Base-by-base conservation (phyloP, 352 stramenopile genomes). In the Thalassiosira tumida region DNA sequence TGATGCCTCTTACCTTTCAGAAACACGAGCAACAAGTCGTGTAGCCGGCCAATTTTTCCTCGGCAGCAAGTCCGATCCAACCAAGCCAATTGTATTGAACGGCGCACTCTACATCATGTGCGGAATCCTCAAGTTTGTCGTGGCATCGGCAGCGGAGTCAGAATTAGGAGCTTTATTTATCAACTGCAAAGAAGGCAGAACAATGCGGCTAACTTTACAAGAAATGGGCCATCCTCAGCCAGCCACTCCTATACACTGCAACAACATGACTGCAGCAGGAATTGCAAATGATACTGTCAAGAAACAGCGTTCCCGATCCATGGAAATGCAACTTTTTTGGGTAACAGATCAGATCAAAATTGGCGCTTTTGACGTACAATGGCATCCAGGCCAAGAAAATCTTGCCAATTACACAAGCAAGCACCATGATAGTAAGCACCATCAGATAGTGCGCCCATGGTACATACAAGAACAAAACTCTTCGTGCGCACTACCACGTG, bases 361-460 rank as follows among this genome's bases (percentile, higher is more conserved):
- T 5, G 51, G 41, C 10, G 21, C 21, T 26, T 82, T 73, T 51
- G 35, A 64, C 40, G 35, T 72, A 0, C 77, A 79, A 24, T 91
- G 81, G 75, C 33, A 79, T 37, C 38, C n/a, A 64, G 81, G 67
- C 21, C 33, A 51, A 29, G 43, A 64, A 43, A 92, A 94, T 38
- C 31, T 87, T 31, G 85, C 64, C 1, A 84, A 92, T 78, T 94
- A 93, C 72, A 82, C 77, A 13, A 90, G 65, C 43, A 95, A 93
- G 43, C 86, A 93, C 70, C 86, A 93, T 51, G 17, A 73, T 31
- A 35, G 43, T 5, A 41, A 1, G 17, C 84, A 92, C 38, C 89
- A 93, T 74, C 31, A 62, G 72, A 2, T 21, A 26, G 64, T 84
- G 2, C 2, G 64, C 2, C 83, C 83, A 29, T 89, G 37, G 38